Conservation (phyloP, 1,284 basidiomycete genomes). For the Ganoderma meredithae region DNA sequence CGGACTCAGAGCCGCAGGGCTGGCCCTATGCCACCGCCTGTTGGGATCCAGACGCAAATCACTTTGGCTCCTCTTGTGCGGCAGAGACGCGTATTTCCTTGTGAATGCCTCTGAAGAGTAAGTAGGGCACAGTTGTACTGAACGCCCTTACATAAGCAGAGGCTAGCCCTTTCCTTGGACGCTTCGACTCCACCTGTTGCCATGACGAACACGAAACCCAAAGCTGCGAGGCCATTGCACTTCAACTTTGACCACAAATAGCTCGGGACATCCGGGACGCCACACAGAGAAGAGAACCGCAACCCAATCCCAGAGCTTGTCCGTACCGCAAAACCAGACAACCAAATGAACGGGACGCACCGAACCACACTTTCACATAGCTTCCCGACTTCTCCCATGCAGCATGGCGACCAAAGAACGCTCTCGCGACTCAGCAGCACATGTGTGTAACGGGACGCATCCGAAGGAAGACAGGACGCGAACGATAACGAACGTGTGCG, state of each 20-base stretch:
- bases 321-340: not conserved
- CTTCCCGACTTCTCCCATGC: not conserved
- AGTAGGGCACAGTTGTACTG: too few species aligned
- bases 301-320: not conserved
- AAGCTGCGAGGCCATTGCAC: not conserved
- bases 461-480: too few species aligned
- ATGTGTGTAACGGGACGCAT: not conserved
- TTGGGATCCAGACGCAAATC: conserved; percentile 18
- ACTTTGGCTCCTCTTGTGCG: too few species aligned
- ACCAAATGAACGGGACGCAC: not conserved
- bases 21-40: conserved; percentile 51
- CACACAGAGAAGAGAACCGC: not conserved
- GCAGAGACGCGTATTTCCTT: too few species aligned
- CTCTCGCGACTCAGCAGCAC: not conserved
- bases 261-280: not conserved
- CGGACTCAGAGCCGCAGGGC: conserved; percentile 53
- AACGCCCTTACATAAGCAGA: too few species aligned
- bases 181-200: not conserved
- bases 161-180: not conserved
- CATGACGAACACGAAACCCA: conserved; percentile 13
- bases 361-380: not conserved
- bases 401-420: not conserved
- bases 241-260: not conserved
- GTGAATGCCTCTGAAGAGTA: too few species aligned
- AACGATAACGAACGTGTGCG: not conserved